Percentiles rank a stretch among this genome's conserved stretches.
These are phyloP conservation scores for Mucor velutinosus DNA, from an alignment of 371 early-diverging fungal genomes.

Conservation along the genomic window DNA sequence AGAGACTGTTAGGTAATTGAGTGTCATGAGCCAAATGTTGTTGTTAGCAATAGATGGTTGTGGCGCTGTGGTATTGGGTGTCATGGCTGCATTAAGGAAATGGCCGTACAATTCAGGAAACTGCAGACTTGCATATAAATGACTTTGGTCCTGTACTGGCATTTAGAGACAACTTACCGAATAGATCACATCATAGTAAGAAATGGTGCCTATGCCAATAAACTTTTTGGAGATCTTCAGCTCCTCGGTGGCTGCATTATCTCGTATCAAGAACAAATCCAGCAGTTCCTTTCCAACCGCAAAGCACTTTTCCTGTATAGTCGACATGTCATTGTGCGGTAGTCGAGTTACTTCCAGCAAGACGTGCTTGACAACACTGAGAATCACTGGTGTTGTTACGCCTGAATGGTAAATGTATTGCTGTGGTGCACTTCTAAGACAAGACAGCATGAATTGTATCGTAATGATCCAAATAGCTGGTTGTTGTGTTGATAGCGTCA, in stretches of 20 bases:
- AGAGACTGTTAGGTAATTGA: conserved; percentile 41
- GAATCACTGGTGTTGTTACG: conserved; percentile 41
- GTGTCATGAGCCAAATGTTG: conserved; percentile 48
- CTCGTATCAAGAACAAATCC: conserved; percentile 39
- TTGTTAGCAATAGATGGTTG: conserved; percentile 45
- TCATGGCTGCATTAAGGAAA: conserved; percentile 34
- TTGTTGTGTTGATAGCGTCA: conserved; percentile 32
- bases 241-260: not conserved
- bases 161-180: conserved; percentile 31
- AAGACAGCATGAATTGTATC: conserved; percentile 49
- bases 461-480: conserved; percentile 44
- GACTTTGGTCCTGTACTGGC: no score
- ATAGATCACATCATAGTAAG: conserved; percentile 48
- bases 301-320: conserved; percentile 39
- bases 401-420: conserved; percentile 37
- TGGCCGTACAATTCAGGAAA: conserved; percentile 54
- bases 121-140: conserved; percentile 6
- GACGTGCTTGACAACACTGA: conserved; percentile 45
- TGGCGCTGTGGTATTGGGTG: conserved; percentile 13
- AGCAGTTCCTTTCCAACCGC: conserved; percentile 39
- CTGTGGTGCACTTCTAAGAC: conserved; percentile 29
- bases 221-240: not conserved
- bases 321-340: conserved; percentile 26
- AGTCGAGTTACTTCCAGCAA: conserved; percentile 43
- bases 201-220: conserved; percentile 27